Conservation (phyloP, 257 asterid genomes). For the Anisodus acutangulus region DNA sequence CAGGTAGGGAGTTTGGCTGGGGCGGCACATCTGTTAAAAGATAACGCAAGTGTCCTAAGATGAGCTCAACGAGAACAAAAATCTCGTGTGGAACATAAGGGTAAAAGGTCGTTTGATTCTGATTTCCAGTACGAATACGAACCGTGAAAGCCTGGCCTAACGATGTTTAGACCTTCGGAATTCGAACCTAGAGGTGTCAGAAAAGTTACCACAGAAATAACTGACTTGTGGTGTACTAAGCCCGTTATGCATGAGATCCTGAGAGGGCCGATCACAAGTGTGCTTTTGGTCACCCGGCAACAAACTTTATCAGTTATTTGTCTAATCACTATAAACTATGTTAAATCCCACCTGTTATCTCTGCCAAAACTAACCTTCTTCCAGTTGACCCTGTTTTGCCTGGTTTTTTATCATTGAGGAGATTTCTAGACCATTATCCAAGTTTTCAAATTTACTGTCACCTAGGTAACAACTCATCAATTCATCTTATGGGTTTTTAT, state of each 20-base stretch:
- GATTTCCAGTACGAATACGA: not conserved
- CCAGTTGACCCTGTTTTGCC: slow-evolving; percentile 31
- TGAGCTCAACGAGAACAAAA: not conserved
- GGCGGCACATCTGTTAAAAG: slow-evolving; percentile 46
- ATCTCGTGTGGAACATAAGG: not conserved
- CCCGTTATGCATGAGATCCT: no score
- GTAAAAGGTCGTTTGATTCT: not conserved
- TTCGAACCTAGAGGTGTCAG: not conserved
- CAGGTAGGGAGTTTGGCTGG: slow-evolving; percentile 50
- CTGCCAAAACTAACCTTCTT: slow-evolving; percentile 17
- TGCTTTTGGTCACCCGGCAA: no score
- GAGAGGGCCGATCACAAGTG: no score
- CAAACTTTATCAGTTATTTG: not conserved
- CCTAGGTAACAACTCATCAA: not conserved
- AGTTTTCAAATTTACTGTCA: no score
- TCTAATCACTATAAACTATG: slow-evolving; percentile 20
- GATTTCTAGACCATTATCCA: not conserved
- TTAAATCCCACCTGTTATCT: slow-evolving; percentile 1
- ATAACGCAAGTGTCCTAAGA: slow-evolving; percentile 34
- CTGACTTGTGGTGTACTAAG: no score
- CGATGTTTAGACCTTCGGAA: not conserved
- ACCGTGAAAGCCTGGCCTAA: not conserved
- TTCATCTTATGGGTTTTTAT: not conserved
- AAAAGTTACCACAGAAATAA: no score
- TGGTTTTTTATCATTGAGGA: not conserved